phyloP scores from a whole-genome alignment of 352 stramenopile genomes.

The Pythium chondricola region DNA sequence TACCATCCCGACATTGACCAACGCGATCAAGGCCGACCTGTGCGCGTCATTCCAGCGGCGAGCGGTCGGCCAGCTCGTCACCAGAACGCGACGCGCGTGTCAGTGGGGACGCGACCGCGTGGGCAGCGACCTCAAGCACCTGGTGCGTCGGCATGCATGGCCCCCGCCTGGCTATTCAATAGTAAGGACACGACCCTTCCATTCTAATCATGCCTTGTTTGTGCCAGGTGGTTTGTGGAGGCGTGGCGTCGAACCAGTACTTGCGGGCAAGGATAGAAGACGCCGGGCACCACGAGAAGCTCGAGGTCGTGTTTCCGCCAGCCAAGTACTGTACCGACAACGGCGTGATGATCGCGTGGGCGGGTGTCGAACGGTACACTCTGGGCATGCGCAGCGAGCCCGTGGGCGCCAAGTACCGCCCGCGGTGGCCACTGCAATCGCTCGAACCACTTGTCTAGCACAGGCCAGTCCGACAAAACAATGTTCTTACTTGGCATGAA shows the following conservation, averaged over 20 bases:
- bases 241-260: constrained; percentile 96
- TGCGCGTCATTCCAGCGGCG: constrained; percentile 89
- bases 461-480: too few species aligned
- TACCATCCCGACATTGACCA: constrained; percentile 24
- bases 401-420: constrained; percentile 46
- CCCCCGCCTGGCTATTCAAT: too few species aligned
- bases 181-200: too few species aligned
- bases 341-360: constrained; percentile 95
- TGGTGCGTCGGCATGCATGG: too few species aligned
- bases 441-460: constrained; percentile 49
- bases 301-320: constrained; percentile 48
- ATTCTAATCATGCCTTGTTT: too few species aligned
- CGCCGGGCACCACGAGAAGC: constrained; percentile 37
- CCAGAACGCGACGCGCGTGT: constrained; percentile 87
- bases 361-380: constrained; percentile 69
- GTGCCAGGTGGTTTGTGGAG: constrained; percentile 96
- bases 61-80: constrained; percentile 85
- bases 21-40: constrained; percentile 68
- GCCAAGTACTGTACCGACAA: constrained; percentile 97
- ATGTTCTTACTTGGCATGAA: too few species aligned
- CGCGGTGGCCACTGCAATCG: constrained; percentile 69
- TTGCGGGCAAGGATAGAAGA: constrained; percentile 83
- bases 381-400: constrained; percentile 54
- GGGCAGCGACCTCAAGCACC: constrained; percentile 42
- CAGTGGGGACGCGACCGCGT: constrained; percentile 62